phyloP scores from a whole-genome alignment of 2,329 filamentous ascomycete species.

The Aspergillus carbonarius region DNA sequence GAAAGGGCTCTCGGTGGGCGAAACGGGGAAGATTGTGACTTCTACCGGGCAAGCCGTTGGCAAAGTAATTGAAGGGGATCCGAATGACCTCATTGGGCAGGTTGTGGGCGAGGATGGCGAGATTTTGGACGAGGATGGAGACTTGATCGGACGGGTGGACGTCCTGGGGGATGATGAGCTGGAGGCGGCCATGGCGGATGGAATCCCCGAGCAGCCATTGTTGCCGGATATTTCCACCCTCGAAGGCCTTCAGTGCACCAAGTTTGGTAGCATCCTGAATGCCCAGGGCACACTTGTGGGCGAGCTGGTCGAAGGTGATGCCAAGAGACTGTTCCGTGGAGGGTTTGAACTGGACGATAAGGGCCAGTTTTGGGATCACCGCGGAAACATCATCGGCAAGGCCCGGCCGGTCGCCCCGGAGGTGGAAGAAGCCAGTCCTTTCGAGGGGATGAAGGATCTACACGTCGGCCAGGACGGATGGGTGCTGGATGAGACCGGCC shows the following conservation, averaged over 20 bases:
- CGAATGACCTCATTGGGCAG: slow-evolving; percentile 42
- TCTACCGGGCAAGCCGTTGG: slow-evolving; percentile 38
- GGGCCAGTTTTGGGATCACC: slow-evolving; percentile 64
- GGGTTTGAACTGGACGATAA: slow-evolving; percentile 52
- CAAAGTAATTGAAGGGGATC: slow-evolving; percentile 42
- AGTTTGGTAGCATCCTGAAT: slow-evolving; percentile 45
- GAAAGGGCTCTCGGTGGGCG: slow-evolving; percentile 40
- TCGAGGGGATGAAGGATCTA: slow-evolving; percentile 49
- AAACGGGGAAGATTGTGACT: slow-evolving; percentile 39
- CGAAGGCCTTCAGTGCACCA: slow-evolving; percentile 45
- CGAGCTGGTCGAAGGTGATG: slow-evolving; percentile 60
- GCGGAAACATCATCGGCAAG: slow-evolving; percentile 62
- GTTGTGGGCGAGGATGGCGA: slow-evolving; percentile 37
- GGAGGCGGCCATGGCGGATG: not conserved
- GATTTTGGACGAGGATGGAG: slow-evolving; percentile 32
- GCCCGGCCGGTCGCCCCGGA: slow-evolving; percentile 48
- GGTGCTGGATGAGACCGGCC: slow-evolving; percentile 50
- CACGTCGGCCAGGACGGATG: slow-evolving; percentile 49
- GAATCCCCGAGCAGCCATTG: not conserved
- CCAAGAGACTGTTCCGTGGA: slow-evolving; percentile 56
- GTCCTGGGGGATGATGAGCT: not conserved
- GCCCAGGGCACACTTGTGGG: slow-evolving; percentile 51
- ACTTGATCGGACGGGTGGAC: slow-evolving; percentile 41
- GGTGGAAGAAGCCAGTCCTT: slow-evolving; percentile 39
- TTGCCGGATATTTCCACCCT: slow-evolving; percentile 37